Evolutionary conservation across 2,329 filamentous ascomycete genomes (phyloP).

Genomic region (Penicillium thymicola): DNA sequence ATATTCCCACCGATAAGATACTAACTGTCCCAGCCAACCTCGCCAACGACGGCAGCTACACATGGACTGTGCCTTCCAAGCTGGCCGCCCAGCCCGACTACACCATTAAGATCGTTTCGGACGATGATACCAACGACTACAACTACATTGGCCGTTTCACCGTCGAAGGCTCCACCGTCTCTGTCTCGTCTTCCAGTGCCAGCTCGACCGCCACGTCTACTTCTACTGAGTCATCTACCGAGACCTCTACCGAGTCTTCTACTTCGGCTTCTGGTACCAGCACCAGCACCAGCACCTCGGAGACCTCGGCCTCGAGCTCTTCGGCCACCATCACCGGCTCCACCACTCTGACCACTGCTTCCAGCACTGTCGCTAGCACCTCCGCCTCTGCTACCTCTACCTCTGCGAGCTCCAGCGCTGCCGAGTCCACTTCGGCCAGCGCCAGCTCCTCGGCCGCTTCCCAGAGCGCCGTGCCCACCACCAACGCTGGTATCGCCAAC

Average conservation of each 20-base stretch:
- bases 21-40: conserved; percentile 40
- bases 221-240: conserved; percentile 21
- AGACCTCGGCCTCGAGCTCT: conserved; percentile 17
- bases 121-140: conserved; percentile 40
- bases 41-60: conserved; percentile 49
- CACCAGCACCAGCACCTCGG: conserved; percentile 23
- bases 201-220: conserved; percentile 25
- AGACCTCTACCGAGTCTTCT: conserved; percentile 14
- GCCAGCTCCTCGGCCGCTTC: conserved; percentile 16
- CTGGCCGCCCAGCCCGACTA: conserved; percentile 48
- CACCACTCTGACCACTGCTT: conserved; percentile 21
- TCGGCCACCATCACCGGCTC: conserved; percentile 11
- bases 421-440: conserved; percentile 9
- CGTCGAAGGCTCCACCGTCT: conserved; percentile 45
- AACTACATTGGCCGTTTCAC: conserved; percentile 56
- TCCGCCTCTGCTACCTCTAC: conserved; percentile 17
- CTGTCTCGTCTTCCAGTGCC: conserved; percentile 31
- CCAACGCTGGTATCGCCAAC: conserved; percentile 31
- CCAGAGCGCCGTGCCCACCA: conserved; percentile 26
- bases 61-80: conserved; percentile 45
- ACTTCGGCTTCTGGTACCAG: conserved; percentile 24
- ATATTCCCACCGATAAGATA: neutral
- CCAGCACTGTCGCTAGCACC: conserved; percentile 16
- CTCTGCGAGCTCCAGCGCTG: conserved; percentile 21
- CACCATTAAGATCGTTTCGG: conserved; percentile 53